phyloP scores from a whole-genome alignment of 768 basidiomycete species.

The Leccinum disarticulatum region DNA sequence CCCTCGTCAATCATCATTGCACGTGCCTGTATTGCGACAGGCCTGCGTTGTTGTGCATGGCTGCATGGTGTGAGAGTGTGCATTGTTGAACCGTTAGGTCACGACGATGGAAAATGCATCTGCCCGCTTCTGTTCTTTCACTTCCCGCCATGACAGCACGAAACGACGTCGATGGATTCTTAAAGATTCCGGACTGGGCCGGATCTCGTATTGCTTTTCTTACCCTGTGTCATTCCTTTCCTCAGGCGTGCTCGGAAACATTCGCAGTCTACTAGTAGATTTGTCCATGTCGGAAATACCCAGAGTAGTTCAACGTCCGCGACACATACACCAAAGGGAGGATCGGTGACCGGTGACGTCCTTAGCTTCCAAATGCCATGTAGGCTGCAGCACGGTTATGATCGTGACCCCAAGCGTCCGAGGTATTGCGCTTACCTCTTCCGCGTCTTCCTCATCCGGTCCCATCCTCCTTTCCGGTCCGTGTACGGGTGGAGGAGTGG shows the following conservation, averaged over 20 bases:
- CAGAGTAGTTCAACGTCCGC: not conserved
- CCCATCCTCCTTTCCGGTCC: conserved; percentile 54
- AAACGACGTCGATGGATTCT: conserved; percentile 10
- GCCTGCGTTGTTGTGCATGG: no score
- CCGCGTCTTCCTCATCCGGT: conserved; percentile 67
- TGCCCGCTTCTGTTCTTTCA: not conserved
- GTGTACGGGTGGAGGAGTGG: conserved; percentile 39
- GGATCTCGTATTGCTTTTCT: conserved; percentile 8
- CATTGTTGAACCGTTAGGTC: not conserved
- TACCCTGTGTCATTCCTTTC: conserved; percentile 3
- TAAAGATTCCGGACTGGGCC: conserved; percentile 8
- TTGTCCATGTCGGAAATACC: conserved; percentile 1
- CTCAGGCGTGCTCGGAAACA: conserved; percentile 12
- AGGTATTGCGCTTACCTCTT: conserved; percentile 80
- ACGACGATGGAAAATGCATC: conserved; percentile 9
- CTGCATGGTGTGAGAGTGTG: not conserved
- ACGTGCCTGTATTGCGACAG: not conserved
- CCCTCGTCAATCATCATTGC: not conserved
- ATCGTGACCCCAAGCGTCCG: conserved; percentile 90
- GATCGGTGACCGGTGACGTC: conserved; percentile 69
- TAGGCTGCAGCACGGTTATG: conserved; percentile 91
- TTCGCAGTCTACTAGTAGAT: conserved; percentile 18
- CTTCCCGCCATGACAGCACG: conserved; percentile 1
- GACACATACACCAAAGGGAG: conserved; percentile 60
- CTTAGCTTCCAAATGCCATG: conserved; percentile 91